Percentiles rank a stretch among this genome's conserved stretches.
Evolutionary conservation across 2,329 filamentous ascomycete genomes (phyloP).

Genomic region (Aspergillus versicolor): DNA sequence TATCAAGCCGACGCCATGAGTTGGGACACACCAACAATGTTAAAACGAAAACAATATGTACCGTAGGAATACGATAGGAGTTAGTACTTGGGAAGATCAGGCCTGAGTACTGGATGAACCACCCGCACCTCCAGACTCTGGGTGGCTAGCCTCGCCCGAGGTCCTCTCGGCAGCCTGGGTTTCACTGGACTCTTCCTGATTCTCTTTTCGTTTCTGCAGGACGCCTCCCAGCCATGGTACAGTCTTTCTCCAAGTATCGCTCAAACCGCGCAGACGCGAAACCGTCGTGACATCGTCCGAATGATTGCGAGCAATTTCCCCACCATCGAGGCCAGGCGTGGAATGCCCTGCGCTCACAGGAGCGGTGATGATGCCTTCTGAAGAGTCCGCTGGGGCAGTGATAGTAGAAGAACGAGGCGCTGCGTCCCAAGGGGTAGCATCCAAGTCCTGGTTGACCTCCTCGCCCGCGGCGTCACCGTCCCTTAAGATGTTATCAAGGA

Average conservation of each 20-base stretch:
- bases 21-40: neutral
- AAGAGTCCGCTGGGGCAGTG: conserved; percentile 28
- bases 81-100: neutral
- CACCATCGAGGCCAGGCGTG: conserved; percentile 23
- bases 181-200: conserved; percentile 1
- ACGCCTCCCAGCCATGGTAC: conserved; percentile 37
- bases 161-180: neutral
- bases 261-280: conserved; percentile 35
- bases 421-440: conserved; percentile 16
- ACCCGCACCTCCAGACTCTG: neutral
- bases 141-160: neutral
- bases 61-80: neutral
- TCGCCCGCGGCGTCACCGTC: conserved; percentile 18
- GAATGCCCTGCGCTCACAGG: conserved; percentile 22
- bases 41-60: conserved; percentile 9
- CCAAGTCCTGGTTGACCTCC: conserved; percentile 20
- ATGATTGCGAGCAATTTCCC: conserved; percentile 9
- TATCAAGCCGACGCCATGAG: conserved; percentile 6
- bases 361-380: conserved; percentile 21
- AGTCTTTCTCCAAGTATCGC: conserved; percentile 37
- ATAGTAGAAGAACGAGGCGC: conserved; percentile 21
- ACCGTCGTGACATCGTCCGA: conserved; percentile 20
- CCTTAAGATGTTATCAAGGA: conserved; percentile 21
- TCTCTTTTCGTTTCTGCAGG: conserved; percentile 23
- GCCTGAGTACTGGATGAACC: neutral